A percentile compares a stretch with the other conserved stretches of the same genome.
Evolutionary conservation across 2,329 filamentous ascomycete genomes (phyloP).

Genomic region (Scopulariopsis brevicaulis): DNA sequence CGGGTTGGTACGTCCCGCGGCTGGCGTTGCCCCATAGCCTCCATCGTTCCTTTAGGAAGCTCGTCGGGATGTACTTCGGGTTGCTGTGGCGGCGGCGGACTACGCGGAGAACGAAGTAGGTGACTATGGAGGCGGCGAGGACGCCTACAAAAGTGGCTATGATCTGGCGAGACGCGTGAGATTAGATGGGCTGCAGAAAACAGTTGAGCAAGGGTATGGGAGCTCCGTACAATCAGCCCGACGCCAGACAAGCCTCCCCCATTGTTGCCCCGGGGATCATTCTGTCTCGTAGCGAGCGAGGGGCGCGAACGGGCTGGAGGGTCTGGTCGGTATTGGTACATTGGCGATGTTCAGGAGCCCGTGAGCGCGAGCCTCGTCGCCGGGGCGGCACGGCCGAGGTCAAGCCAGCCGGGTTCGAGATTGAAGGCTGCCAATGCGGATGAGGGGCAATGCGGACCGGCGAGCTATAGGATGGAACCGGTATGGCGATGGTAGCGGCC

Average conservation of each 20-base stretch:
- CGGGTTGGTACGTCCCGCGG: conserved; percentile 15
- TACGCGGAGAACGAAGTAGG: conserved; percentile 1
- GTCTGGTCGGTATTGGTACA: not conserved
- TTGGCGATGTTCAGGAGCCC: not conserved
- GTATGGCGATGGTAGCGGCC: not conserved
- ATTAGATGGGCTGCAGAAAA: not conserved
- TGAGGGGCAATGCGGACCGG: not conserved
- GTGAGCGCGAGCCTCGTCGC: not conserved
- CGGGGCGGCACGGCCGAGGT: not conserved
- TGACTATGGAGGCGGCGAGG: not conserved
- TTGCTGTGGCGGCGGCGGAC: conserved; percentile 23
- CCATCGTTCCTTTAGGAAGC: conserved; percentile 38
- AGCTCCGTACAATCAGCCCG: not conserved
- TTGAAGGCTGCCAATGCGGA: too few relatives aligned
- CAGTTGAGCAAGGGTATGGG: not conserved
- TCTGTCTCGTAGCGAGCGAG: not conserved
- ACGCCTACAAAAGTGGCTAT: not conserved
- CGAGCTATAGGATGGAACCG: not conserved
- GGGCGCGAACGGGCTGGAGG: not conserved
- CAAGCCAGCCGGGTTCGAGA: not conserved
- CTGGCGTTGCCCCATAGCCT: conserved; percentile 26
- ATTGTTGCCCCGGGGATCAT: not conserved
- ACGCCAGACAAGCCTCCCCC: not conserved
- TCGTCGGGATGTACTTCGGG: conserved; percentile 38
- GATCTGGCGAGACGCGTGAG: not conserved